Base-by-base conservation (phyloP, 768 basidiomycete species). In the Nevesoporus exiguus region DNA sequence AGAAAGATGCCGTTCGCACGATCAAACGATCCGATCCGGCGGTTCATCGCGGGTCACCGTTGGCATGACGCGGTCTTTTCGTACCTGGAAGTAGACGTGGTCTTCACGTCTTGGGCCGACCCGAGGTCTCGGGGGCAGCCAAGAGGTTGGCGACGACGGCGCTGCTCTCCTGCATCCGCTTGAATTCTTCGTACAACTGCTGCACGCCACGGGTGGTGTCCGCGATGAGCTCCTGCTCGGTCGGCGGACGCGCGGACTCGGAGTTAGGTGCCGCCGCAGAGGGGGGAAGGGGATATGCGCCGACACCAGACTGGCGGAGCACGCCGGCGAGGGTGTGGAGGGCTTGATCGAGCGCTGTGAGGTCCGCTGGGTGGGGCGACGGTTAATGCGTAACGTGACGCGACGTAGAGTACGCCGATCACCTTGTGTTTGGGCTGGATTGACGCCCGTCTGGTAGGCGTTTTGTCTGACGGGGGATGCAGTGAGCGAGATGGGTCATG, bases 261-360 rank as follows among this genome's bases (percentile, higher is more conserved):
- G 15, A 14, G 37, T 53, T 47, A 29, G 40, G 57, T 36, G 59
- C 54, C 13, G 60, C 58, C 21, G 61, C 41, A 1, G 72, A 70
- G 5, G 80, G 66, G 10, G 84, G 58, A 1, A 29, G 5, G 27
- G 86, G 85, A 44, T 85, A 75, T 2, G 82, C 85, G 2, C 86
- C 87, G 17, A 88, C 77, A n/a, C 86, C 86, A 0, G 80, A 78
- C 48, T 80, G 75, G 2, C 79, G 75, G 56, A 88, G 70, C 30
- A 77, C 56, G 10, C 84, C 78, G 5, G 73, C 68, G 11, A 85
- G 71, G 1, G 69, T 49, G 13, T 75, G 70, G 1, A 85, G 57
- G 15, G 75, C 71, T 58, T 82, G 79, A 49, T 80, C 79, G n/a
- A 87, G 75, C 0, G 77, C 66, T 0, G 65, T 65, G 47, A 85